phyloP scores from a whole-genome alignment of 2,329 filamentous ascomycete genomes.

The Colletotrichum acutatum region DNA sequence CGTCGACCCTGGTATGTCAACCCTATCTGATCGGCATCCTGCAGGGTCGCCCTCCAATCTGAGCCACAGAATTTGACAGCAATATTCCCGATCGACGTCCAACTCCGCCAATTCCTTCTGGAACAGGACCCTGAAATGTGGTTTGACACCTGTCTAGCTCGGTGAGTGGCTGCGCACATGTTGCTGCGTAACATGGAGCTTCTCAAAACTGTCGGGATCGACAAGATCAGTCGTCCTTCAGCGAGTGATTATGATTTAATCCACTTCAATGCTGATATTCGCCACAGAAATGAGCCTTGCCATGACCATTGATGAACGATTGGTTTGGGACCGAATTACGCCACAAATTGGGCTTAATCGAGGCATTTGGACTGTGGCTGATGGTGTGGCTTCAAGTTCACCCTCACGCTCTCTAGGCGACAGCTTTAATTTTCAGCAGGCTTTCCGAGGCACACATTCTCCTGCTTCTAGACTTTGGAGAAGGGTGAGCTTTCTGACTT shows the following conservation, averaged over 20 bases:
- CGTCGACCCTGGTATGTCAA: not conserved
- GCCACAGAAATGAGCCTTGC: not conserved
- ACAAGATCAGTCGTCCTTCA: not conserved
- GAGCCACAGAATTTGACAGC: not conserved
- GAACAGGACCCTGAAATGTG: not conserved
- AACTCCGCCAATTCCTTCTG: not conserved
- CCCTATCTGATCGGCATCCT: conserved; percentile 18
- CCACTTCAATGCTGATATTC: not conserved
- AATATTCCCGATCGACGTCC: conserved; percentile 7
- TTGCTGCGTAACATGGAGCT: not conserved
- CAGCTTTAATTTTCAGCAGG: not conserved
- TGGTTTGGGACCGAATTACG: not conserved
- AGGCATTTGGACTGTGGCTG: not conserved
- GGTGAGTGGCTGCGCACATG: not conserved
- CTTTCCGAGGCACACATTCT: not conserved
- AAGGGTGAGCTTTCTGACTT: too few relatives aligned
- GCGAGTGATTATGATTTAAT: not conserved
- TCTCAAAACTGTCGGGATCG: not conserved
- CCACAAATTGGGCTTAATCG: not conserved
- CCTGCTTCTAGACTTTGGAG: too few relatives aligned
- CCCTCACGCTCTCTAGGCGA: not conserved
- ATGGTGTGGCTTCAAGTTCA: not conserved
- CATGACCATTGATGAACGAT: not conserved
- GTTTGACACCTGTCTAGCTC: not conserved
- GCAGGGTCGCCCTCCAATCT: conserved; percentile 13